Evolutionary conservation across 306 rosid species (phyloP), one percentile per base, ranked within the genome.

Genomic region (Ceratonia siliqua): DNA sequence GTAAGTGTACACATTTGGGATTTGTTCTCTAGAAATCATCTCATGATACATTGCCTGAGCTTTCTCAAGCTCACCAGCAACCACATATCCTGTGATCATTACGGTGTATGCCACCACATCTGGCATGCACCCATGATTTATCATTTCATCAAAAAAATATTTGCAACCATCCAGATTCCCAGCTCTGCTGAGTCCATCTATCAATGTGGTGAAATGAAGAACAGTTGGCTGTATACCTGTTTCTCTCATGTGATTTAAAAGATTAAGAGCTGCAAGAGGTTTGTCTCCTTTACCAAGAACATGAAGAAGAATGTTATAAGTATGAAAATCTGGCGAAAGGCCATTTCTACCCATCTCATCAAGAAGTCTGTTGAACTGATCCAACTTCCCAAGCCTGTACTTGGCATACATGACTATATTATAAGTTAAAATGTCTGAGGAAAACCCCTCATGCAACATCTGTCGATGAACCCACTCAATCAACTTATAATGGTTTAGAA

Each of bases 91-190:
- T 1, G 94, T 89, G 78, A 95, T 86, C 94, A 95, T 86, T 78
- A 95, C 94, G 25, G 98, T 92, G 79, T 90, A 92, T 70, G 91
- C 89, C 72, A 85, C 98, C 64, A 95, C 98, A 66, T 92, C 99
- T 27, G 96, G 96, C 61, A 62, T 39, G 81, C 89, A 85, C 24
- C 91, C 93, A 2, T 71, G 77, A 77, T 87, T 85, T 28, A 39
- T 54, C 90, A 92, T 87, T 78, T 89, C 91, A 74, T 89, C 83
- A 21, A 95, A 95, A 80, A 90, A 90, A 54, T 79, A 86, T 59
- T 80, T 81, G 90, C 99, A 86, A 15, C 96, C 98, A 28, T 87
- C 92, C 86, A 94, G 53, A 78, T 92, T 87, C 50, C 97, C 93
- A 33, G 96, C 96, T 81, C 92, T 81, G 79, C 98, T 94, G 76